Percentiles rank a stretch among this genome's conserved stretches.
Evolutionary conservation across 2,329 filamentous ascomycete species (phyloP).

Genomic region (Fusarium verticillioides): DNA sequence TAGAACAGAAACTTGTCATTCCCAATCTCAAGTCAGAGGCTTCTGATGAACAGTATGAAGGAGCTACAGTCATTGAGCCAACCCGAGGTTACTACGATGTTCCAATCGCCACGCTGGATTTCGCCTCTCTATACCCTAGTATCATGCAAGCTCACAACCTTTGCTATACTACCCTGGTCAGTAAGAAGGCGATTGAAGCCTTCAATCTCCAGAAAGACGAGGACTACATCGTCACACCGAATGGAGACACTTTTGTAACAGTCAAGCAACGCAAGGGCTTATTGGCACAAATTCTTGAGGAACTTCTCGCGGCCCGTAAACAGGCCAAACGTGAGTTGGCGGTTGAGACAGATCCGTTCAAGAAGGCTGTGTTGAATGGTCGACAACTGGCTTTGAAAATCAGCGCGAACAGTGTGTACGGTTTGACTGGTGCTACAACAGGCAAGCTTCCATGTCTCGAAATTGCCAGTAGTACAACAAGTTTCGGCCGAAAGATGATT

Average conservation of each 20-base stretch:
- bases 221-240: slow-evolving; percentile 96
- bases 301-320: slow-evolving; percentile 91
- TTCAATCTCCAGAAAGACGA: slow-evolving; percentile 84
- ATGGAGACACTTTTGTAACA: slow-evolving; percentile 93
- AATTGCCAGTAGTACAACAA: slow-evolving; percentile 96
- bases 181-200: slow-evolving; percentile 77
- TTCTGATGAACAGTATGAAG: slow-evolving; percentile 92
- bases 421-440: slow-evolving; percentile 93
- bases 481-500: slow-evolving; percentile 98
- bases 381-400: slow-evolving; percentile 95
- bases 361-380: slow-evolving; percentile 97
- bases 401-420: slow-evolving; percentile 97
- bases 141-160: slow-evolving; percentile 99
- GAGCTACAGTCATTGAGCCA: slow-evolving; percentile 97
- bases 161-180: slow-evolving; percentile 92
- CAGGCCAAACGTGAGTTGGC: slow-evolving; percentile 91
- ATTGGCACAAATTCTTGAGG: slow-evolving; percentile 94
- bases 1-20: slow-evolving; percentile 93
- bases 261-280: slow-evolving; percentile 89
- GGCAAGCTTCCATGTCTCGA: slow-evolving; percentile 95
- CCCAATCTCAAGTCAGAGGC: slow-evolving; percentile 81
- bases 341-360: slow-evolving; percentile 92
- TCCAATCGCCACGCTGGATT: slow-evolving; percentile 96
- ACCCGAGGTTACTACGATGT: slow-evolving; percentile 93
- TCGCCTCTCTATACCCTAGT: slow-evolving; percentile 96